A percentile compares a stretch with the other conserved stretches of the same genome.
Conservation (phyloP, 2,329 filamentous ascomycete species). For the Rhinocladiella mackenziei region DNA sequence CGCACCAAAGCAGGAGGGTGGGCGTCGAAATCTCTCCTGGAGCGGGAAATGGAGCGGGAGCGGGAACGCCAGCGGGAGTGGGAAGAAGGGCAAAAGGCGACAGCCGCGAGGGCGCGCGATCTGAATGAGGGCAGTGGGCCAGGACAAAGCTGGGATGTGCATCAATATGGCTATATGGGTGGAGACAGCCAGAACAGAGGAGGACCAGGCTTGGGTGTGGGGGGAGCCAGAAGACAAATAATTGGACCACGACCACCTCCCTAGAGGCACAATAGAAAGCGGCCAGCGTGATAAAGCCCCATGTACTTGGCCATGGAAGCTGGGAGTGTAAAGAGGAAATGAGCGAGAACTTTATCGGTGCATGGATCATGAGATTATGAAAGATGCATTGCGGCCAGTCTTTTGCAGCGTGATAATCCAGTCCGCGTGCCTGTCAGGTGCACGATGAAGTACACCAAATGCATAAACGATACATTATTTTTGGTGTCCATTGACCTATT, state of each 20-base stretch:
- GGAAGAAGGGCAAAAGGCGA: conserved; percentile 57
- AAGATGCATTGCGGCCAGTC: no score
- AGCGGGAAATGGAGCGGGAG: conserved; percentile 65
- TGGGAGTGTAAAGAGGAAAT: no score
- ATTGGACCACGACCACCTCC: conserved; percentile 56
- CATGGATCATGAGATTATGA: no score
- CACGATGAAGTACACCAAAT: no score
- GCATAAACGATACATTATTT: no score
- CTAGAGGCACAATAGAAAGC: no score
- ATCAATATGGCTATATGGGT: conserved; percentile 62
- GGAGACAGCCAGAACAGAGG: conserved; percentile 59
- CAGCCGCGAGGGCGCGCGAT: conserved; percentile 45
- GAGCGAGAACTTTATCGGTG: no score
- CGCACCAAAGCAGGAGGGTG: conserved; percentile 58
- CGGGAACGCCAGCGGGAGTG: conserved; percentile 61
- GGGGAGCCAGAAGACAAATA: conserved; percentile 57
- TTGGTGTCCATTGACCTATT: no score
- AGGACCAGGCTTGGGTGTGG: conserved; percentile 50
- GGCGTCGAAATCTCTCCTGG: conserved; percentile 60
- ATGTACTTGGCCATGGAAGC: no score
- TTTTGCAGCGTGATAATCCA: no score
- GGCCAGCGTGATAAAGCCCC: no score
- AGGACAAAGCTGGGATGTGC: conserved; percentile 52
- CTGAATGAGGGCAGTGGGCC: conserved; percentile 47
- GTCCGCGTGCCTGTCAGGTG: no score